Evolutionary conservation across 2,329 filamentous ascomycete genomes (phyloP).

Genomic region (Gaeumannomyces tritici): DNA sequence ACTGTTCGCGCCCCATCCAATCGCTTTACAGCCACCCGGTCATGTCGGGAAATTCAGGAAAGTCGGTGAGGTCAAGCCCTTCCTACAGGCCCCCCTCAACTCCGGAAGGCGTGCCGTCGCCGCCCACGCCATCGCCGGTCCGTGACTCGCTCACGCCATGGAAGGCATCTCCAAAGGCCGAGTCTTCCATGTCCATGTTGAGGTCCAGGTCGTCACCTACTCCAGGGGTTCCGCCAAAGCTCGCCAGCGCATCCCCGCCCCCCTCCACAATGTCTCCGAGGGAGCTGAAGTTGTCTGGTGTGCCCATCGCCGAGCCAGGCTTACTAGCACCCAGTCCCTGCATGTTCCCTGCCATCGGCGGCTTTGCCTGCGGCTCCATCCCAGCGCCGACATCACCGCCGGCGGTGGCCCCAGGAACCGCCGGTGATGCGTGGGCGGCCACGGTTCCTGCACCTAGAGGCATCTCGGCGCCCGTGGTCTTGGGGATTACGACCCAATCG

Average conservation of each 20-base stretch:
- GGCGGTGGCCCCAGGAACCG: conserved; percentile 8
- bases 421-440: conserved; percentile 9
- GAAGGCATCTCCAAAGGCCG: conserved; percentile 76
- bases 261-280: conserved; percentile 60
- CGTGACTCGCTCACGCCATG: conserved; percentile 43
- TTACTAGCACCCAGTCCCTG: conserved; percentile 17
- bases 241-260: conserved; percentile 55
- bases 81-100: not conserved
- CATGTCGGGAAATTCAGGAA: not conserved
- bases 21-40: not conserved
- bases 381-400: not conserved
- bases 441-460: not conserved
- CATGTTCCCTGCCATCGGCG: not conserved
- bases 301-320: conserved; percentile 30
- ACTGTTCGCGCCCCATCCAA: not conserved
- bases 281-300: conserved; percentile 50
- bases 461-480: conserved; percentile 26
- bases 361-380: not conserved
- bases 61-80: not conserved
- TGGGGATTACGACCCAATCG: conserved; percentile 70
- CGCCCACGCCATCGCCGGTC: conserved; percentile 1
- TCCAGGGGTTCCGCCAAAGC: conserved; percentile 44
- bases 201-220: conserved; percentile 58
- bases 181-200: conserved; percentile 64
- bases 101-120: not conserved